Evolutionary conservation across 73 alveolate species (phyloP), one percentile per base, ranked within the genome.

Genomic region (Paraurostyla sp.): DNA sequence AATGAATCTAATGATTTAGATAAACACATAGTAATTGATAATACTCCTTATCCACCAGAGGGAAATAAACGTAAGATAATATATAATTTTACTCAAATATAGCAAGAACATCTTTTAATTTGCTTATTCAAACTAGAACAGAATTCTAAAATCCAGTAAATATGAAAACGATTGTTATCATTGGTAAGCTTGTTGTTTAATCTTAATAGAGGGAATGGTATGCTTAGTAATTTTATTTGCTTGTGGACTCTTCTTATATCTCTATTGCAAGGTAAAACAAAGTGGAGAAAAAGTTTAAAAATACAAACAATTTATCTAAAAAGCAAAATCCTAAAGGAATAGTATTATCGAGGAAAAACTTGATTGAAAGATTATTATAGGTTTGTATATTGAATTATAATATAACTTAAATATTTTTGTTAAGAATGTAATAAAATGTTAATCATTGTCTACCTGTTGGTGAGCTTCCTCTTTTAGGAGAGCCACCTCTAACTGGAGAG

Each of bases 401-500:
- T 7, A 20, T 18, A 54, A 18, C 9, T 54, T 9, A 54, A 54
- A 27, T 54, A n/a, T 20, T 20, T 54, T 54, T 54, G 33, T 54
- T 54, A n/a, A n/a, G 69, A 20, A 4, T 54, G 23, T 54, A 54
- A 60, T 27, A 60, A 25, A 30, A 6, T 27, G 7, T 30, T 2
- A 9, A 38, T 65, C 58, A 20, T 73, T 35, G 40, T 48, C 38
- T 56, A 40, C 80, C 54, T 51, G 80, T n/a, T 18, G 91, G 91
- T 7, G 89, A 45, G 1, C 43, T 13, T 20, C 60, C 50, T 73
- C 71, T 73, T 32, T 18, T 73, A 43, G 86, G 86, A 22, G 91
- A 76, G 51, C 54, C 15, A 15, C 54, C 48, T 76, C 89, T 75
- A 60, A 88, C 51, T 23, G 94, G 91, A 18, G 91, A 78, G 56